Evolutionary conservation across 306 rosid genomes (phyloP).

Genomic region (Cicer judaicum): DNA sequence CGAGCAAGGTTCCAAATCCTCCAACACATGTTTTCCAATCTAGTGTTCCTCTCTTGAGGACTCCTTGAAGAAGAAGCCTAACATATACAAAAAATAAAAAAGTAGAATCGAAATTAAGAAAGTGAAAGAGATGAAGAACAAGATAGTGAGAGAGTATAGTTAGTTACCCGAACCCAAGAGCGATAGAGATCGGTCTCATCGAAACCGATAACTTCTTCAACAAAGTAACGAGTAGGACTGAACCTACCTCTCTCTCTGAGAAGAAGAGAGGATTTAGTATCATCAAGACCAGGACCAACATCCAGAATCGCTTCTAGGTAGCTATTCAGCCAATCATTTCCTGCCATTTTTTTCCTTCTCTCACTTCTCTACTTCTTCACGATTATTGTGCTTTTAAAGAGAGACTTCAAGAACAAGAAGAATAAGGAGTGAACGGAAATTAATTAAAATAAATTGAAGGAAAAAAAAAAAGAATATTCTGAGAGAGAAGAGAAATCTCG

Average conservation of each 20-base stretch:
- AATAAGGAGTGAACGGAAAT: background rate
- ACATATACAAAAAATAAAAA: background rate
- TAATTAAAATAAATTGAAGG: background rate
- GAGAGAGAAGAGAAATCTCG: constrained; percentile 32
- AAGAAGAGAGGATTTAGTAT: constrained; percentile 80
- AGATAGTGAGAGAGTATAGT: background rate
- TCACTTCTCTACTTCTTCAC: background rate
- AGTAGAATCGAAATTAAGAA: background rate
- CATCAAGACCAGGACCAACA: constrained; percentile 86
- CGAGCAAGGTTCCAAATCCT: constrained; percentile 99
- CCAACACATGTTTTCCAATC: constrained; percentile 99
- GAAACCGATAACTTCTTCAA: constrained; percentile 92
- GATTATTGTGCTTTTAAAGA: background rate
- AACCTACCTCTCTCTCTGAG: constrained; percentile 93
- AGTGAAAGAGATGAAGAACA: background rate
- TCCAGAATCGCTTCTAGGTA: constrained; percentile 94
- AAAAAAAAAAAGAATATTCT: constrained; percentile 36
- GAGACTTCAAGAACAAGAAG: background rate
- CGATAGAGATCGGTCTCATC: constrained; percentile 99
- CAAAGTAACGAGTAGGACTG: constrained; percentile 96
- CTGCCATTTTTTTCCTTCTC: constrained; percentile 59
- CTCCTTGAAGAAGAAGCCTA: constrained; percentile 97
- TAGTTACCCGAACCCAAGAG: constrained; percentile 86
- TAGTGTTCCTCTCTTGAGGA: constrained; percentile 96
- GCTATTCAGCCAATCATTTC: constrained; percentile 95